Evolutionary conservation across 1,284 basidiomycete genomes (phyloP), one percentile per base, ranked within the genome.

Genomic region (Phenoliferia sp.): DNA sequence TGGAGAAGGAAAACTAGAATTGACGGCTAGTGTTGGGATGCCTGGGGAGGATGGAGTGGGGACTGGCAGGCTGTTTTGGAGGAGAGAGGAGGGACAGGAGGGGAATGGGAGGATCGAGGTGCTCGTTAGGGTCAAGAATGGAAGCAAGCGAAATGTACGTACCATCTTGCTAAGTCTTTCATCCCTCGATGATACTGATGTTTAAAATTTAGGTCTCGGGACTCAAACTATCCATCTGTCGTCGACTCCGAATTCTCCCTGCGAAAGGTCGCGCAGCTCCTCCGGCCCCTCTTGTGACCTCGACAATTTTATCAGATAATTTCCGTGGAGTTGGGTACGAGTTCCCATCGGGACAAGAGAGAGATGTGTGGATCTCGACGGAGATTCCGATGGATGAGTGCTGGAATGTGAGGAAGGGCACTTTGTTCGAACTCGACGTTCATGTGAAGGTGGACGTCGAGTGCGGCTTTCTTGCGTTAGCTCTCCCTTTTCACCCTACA

Each of bases 381-480:
- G 63, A 68, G 26, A 32, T 75, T 19, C 72, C 72, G 22, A 57
- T 55, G n/a, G 62, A 69, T 12, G 71, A 71, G 32, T 69, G 73
- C 35, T 70, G 72, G 62, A 74, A 67, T 3, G 69, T 67, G 4
- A 54, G 74, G 3, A 72, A 70, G 56, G 71, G 70, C 1, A 66
- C 63, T n/a, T 65, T 76, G 17, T 78, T 77, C 58, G 73, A 75
- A 48, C 63, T 78, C 15, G 70, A 76, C 50, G 65, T 70, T 17
- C 66, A 69, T 34, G 54, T 76, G 3, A 58, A 68, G 32, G 65
- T 76, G 26, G 70, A 71, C 33, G 63, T 74, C 9, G 75, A 77
- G 29, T 67, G 73, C 29, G 70, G 71, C 1, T 72, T 74, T 39
- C 60, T 76, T 9, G 69, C 69, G 76, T 76, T 59, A 62, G 75